These are phyloP conservation scores for Tolypocladium album DNA, from an alignment of 2,329 filamentous ascomycete genomes.

Conservation along the genomic window DNA sequence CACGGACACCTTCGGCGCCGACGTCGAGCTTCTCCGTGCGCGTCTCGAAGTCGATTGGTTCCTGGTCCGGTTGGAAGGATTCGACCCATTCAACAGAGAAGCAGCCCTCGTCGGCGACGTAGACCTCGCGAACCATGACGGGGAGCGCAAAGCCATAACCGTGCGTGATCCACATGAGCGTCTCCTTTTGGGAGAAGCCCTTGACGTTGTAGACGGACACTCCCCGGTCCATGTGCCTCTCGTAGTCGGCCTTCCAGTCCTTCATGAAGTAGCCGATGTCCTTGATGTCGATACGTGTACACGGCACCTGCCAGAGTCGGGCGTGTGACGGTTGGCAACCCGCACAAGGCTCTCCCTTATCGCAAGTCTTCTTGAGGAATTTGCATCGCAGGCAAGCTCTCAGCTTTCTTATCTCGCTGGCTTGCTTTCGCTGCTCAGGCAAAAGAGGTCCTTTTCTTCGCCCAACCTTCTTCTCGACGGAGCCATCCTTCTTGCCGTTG, in stretches of 20 bases:
- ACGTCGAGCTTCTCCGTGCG: conserved; percentile 83
- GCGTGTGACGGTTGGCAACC: conserved; percentile 94
- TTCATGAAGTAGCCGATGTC: conserved; percentile 99
- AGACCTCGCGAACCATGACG: conserved; percentile 89
- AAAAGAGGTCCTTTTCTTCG: conserved; percentile 80
- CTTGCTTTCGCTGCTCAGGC: conserved; percentile 91
- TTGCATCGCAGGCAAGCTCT: conserved; percentile 92
- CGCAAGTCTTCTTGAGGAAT: conserved; percentile 98
- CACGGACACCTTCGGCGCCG: conserved; percentile 77
- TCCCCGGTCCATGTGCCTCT: conserved; percentile 75
- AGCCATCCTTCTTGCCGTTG: conserved; percentile 67
- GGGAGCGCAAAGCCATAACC: conserved; percentile 90
- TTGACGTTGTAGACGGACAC: conserved; percentile 95
- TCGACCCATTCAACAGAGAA: conserved; percentile 94
- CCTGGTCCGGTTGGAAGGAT: conserved; percentile 54
- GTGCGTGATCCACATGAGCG: conserved; percentile 83
- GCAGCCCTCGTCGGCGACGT: conserved; percentile 82
- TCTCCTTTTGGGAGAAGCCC: conserved; percentile 59
- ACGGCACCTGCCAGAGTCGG: conserved; percentile 92
- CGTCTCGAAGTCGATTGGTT: conserved; percentile 72
- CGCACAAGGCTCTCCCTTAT: conserved; percentile 92
- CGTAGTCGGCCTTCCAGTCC: conserved; percentile 96
- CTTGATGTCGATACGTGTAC: conserved; percentile 97
- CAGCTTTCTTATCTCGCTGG: conserved; percentile 91
- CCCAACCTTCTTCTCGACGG: conserved; percentile 82